Evolutionary conservation across 108 stramenopile species (phyloP).

Genomic region (Skeletonema marinoi): DNA sequence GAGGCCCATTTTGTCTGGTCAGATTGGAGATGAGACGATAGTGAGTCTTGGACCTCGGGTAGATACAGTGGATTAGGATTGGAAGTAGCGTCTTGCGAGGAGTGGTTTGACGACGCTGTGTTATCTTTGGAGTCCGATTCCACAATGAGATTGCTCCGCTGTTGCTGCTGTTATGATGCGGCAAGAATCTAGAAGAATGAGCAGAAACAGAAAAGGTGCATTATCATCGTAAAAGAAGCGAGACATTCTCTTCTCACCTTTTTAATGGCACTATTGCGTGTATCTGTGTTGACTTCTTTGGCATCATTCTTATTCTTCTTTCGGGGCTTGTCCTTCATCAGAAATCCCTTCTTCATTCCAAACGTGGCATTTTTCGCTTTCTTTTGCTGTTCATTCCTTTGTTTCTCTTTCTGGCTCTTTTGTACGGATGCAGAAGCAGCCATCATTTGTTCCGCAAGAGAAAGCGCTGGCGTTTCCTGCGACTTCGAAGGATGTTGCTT

Average conservation of each 20-base stretch:
- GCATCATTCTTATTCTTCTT: slow-evolving; percentile 22
- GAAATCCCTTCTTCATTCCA: slow-evolving; percentile 47
- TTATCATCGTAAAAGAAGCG: not conserved
- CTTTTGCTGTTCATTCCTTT: slow-evolving; percentile 5
- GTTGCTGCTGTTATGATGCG: not conserved
- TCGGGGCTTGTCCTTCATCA: slow-evolving; percentile 13
- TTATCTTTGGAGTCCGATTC: slow-evolving; percentile 43
- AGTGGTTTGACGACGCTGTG: slow-evolving; percentile 7
- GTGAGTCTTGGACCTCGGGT: slow-evolving; percentile 35
- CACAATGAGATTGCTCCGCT: slow-evolving; percentile 31
- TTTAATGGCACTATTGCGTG: not conserved
- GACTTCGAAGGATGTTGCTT: not conserved
- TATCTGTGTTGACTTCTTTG: not conserved
- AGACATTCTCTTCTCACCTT: not conserved
- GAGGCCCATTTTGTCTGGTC: slow-evolving; percentile 33
- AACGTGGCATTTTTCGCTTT: slow-evolving; percentile 37
- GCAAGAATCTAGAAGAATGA: not conserved
- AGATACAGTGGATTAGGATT: slow-evolving; percentile 19
- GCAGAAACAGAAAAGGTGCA: not conserved
- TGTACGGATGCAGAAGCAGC: slow-evolving; percentile 6
- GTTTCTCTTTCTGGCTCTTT: not conserved
- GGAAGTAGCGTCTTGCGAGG: not conserved
- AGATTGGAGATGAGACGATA: slow-evolving; percentile 20
- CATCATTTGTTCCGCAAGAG: slow-evolving; percentile 38
- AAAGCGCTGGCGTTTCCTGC: not conserved